These are phyloP conservation scores for Eimeria mitis DNA, from an alignment of 169 alveolate genomes.

Conservation along the genomic window DNA sequence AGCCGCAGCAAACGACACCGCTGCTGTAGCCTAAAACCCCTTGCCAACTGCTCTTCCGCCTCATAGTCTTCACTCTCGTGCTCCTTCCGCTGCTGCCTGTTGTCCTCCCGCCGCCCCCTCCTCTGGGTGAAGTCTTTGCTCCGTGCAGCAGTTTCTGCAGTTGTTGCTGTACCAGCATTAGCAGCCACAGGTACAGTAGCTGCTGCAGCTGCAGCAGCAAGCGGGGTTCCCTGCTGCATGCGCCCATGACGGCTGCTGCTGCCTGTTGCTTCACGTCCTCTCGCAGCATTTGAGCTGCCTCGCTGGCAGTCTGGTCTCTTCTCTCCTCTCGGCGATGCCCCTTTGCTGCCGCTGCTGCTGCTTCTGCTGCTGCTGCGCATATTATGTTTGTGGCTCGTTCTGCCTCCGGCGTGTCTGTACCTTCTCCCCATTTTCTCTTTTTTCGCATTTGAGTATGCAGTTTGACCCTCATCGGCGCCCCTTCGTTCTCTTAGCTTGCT, in stretches of 20 bases:
- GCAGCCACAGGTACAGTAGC: background rate
- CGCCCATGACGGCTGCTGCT: background rate
- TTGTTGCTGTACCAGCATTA: background rate
- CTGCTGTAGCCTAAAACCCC: conserved; percentile 31
- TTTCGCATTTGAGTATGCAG: background rate
- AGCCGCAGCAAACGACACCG: conserved; percentile 34
- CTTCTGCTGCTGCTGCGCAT: conserved; percentile 21
- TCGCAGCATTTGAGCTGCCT: background rate
- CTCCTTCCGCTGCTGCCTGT: background rate
- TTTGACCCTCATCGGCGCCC: conserved; percentile 1
- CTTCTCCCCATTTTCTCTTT: background rate
- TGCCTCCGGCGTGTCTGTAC: background rate
- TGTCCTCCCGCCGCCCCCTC: background rate
- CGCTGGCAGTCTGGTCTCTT: background rate
- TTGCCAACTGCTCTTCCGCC: conserved; percentile 5
- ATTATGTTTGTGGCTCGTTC: background rate
- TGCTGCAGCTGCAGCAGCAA: background rate
- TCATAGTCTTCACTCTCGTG: background rate
- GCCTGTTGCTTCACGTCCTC: background rate
- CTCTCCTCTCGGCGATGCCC: background rate
- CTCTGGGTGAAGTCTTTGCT: conserved; percentile 1
- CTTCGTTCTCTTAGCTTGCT: background rate
- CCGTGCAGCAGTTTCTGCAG: background rate
- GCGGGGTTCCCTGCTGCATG: background rate
- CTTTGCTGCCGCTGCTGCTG: conserved; percentile 7